phyloP scores from a whole-genome alignment of 2,329 filamentous ascomycete species.

The Scleromitrula shiraiana region DNA sequence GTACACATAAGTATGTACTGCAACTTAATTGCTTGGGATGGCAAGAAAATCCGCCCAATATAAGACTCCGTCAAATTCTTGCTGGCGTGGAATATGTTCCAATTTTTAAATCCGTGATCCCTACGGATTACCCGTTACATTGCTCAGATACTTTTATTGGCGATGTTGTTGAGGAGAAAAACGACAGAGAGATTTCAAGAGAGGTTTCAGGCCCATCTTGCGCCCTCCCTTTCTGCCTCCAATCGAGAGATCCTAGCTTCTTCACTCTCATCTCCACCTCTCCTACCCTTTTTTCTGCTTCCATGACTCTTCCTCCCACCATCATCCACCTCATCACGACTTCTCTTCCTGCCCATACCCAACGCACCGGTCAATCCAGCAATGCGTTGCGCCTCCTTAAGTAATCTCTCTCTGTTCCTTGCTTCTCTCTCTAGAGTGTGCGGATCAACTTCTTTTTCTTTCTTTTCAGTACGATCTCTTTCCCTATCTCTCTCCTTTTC shows the following conservation, averaged over 20 bases:
- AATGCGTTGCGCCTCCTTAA: slow-evolving; percentile 62
- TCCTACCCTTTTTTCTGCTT: slow-evolving; percentile 36
- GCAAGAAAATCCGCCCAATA: too few relatives aligned
- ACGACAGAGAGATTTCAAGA: too few relatives aligned
- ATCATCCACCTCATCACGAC: slow-evolving; percentile 37
- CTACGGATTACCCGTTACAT: too few relatives aligned
- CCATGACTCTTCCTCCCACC: slow-evolving; percentile 37
- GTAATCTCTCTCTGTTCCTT: slow-evolving; percentile 55
- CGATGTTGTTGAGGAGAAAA: too few relatives aligned
- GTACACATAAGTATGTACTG: too few relatives aligned
- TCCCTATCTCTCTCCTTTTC: too few relatives aligned
- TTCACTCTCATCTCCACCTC: slow-evolving; percentile 24
- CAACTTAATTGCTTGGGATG: too few relatives aligned
- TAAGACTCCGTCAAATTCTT: too few relatives aligned
- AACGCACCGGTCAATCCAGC: slow-evolving; percentile 40
- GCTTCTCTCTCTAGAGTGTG: slow-evolving; percentile 64
- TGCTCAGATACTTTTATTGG: too few relatives aligned
- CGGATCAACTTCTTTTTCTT: slow-evolving; percentile 21
- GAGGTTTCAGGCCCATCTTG: slow-evolving; percentile 28
- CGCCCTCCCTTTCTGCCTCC: slow-evolving; percentile 51
- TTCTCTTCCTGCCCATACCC: slow-evolving; percentile 33
- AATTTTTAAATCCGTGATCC: too few relatives aligned
- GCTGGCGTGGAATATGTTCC: too few relatives aligned
- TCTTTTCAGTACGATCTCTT: slow-evolving; percentile 12
- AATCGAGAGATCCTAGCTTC: slow-evolving; percentile 35